Evolutionary conservation across 345 rosid genomes (phyloP).

Genomic region (Citrus cavaleriei): DNA sequence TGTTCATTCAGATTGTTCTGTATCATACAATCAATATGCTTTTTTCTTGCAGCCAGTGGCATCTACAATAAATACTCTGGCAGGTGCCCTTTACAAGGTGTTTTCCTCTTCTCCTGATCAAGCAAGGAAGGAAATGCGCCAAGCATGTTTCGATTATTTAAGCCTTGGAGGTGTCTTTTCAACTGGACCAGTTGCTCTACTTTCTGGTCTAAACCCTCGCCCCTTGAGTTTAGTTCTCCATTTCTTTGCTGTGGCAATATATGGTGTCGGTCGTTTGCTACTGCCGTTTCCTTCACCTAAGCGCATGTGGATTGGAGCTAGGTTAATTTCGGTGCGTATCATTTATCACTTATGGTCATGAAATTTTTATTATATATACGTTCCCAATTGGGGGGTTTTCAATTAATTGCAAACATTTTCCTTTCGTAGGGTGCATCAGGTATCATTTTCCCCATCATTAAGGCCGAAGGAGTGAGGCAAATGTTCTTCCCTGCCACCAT

Average conservation of each 20-base stretch:
- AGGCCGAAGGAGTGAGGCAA: conserved; percentile 48
- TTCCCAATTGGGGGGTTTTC: neutral
- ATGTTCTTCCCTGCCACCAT: conserved; percentile 45
- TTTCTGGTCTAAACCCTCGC: conserved; percentile 50
- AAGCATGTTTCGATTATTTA: conserved; percentile 55
- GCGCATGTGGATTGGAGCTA: conserved; percentile 46
- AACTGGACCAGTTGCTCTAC: conserved; percentile 46
- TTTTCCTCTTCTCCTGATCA: conserved; percentile 45
- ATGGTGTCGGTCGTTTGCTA: conserved; percentile 50
- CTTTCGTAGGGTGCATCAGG: conserved; percentile 38
- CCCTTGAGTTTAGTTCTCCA: conserved; percentile 49
- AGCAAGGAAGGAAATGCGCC: conserved; percentile 48
- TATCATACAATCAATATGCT: neutral
- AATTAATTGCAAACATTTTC: neutral
- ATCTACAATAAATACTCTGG: conserved; percentile 53
- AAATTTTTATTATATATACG: neutral
- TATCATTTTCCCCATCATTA: conserved; percentile 42
- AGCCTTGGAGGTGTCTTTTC: conserved; percentile 53
- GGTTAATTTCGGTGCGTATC: conserved; percentile 38
- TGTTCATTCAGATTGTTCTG: neutral
- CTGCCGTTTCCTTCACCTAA: conserved; percentile 48
- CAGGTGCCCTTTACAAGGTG: conserved; percentile 52
- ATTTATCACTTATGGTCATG: neutral
- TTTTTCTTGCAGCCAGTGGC: conserved; percentile 42
- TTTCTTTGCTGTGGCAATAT: conserved; percentile 53